Evolutionary conservation across 2,329 filamentous ascomycete genomes (phyloP).

Genomic region (Ceratocystis lukuohia): DNA sequence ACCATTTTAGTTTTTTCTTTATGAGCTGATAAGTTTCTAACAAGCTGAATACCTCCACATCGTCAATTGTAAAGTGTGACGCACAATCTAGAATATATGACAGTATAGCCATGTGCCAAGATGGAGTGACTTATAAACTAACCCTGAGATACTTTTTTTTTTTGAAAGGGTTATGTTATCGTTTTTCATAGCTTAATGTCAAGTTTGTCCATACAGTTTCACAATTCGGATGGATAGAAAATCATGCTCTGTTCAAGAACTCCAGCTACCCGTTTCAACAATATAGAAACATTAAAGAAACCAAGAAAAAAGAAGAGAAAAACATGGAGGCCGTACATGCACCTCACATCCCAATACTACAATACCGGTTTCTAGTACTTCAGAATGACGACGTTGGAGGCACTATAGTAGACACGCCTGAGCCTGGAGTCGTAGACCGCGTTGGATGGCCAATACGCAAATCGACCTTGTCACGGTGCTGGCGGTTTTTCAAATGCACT

Average conservation of each 20-base stretch:
- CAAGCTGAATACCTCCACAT: too few species aligned
- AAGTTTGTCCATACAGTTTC: not conserved
- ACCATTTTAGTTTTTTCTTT: not conserved
- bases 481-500: conserved; percentile 74
- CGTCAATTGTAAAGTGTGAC: not conserved
- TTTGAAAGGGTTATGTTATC: too few species aligned
- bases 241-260: conserved; percentile 7
- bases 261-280: conserved; percentile 7
- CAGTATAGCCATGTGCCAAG: too few species aligned
- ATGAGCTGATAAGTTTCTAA: not conserved
- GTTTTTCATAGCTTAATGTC: not conserved
- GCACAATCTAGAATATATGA: not conserved
- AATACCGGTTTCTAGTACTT: not conserved
- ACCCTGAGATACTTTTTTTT: too few species aligned
- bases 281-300: not conserved
- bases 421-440: conserved; percentile 13
- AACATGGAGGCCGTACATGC: not conserved
- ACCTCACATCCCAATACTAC: not conserved
- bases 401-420: not conserved
- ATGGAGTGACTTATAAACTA: too few species aligned
- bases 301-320: not conserved
- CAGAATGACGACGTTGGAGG: conserved; percentile 1
- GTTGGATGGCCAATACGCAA: conserved; percentile 25
- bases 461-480: conserved; percentile 58
- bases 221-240: not conserved